Percentiles rank a stretch among this genome's conserved stretches.
Evolutionary conservation across 164 flowering plant species (phyloP).

Genomic region (Protea cynaroides): DNA sequence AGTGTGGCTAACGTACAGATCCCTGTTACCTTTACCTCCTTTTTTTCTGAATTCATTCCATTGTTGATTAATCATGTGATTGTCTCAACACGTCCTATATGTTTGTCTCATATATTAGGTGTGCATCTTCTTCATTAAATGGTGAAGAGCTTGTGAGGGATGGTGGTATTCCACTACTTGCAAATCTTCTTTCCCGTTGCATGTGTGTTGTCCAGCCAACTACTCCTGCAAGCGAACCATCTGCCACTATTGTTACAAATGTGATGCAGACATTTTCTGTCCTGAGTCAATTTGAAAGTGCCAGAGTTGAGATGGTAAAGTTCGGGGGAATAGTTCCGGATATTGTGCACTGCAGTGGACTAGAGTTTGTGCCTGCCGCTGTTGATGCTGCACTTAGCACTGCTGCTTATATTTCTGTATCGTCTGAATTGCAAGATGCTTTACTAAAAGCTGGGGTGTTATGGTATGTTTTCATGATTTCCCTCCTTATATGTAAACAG

Average conservation of each 20-base stretch:
- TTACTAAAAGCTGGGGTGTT: constrained; percentile 81
- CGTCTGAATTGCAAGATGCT: constrained; percentile 76
- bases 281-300: constrained; percentile 89
- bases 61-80: constrained; percentile 10
- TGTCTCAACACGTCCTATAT: background rate
- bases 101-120: constrained; percentile 38
- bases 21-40: constrained; percentile 5
- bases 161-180: constrained; percentile 88
- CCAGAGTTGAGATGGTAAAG: constrained; percentile 77
- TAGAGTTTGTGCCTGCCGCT: constrained; percentile 89
- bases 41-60: constrained; percentile 1
- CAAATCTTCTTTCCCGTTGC: constrained; percentile 89
- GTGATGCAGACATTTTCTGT: constrained; percentile 85
- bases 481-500: too few relatives aligned
- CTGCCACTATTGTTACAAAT: constrained; percentile 88
- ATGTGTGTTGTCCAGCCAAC: constrained; percentile 96
- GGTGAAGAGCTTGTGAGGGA: constrained; percentile 99
- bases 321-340: constrained; percentile 79
- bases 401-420: constrained; percentile 77
- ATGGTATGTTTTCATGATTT: constrained; percentile 40
- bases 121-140: constrained; percentile 89
- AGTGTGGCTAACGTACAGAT: constrained; percentile 78
- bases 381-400: constrained; percentile 95
- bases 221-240: constrained; percentile 78
- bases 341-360: constrained; percentile 90